phyloP scores from a whole-genome alignment of 345 rosid genomes.

The Salix purpurea region DNA sequence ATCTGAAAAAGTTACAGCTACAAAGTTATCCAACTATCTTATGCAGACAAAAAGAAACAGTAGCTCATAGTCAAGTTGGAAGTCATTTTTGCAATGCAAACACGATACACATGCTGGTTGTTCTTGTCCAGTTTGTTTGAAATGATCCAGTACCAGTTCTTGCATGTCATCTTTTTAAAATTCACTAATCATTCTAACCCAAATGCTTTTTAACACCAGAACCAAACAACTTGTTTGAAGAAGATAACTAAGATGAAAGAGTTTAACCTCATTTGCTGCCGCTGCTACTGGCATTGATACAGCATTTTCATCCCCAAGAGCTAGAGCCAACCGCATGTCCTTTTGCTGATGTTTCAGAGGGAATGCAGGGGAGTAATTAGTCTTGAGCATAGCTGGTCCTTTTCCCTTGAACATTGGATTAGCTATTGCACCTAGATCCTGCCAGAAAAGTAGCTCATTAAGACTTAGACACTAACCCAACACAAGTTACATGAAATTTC shows the following conservation, averaged over 20 bases:
- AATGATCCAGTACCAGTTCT: not conserved
- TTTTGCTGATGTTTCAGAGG: conserved; percentile 94
- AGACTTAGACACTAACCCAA: not conserved
- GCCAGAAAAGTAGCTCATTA: conserved; percentile 19
- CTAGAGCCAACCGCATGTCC: conserved; percentile 90
- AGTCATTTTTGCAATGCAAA: not conserved
- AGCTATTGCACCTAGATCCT: conserved; percentile 79
- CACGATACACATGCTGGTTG: not conserved
- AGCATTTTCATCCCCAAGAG: conserved; percentile 92
- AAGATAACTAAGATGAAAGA: not conserved
- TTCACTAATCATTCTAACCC: not conserved
- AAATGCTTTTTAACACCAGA: not conserved
- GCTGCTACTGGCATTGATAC: conserved; percentile 92
- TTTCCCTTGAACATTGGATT: conserved; percentile 85
- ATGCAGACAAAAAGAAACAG: no score
- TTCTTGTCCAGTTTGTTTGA: not conserved
- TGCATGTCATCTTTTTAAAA: not conserved
- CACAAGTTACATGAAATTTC: not conserved
- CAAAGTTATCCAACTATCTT: no score
- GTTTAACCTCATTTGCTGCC: conserved; percentile 75
- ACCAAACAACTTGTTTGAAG: not conserved
- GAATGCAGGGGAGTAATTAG: conserved; percentile 62
- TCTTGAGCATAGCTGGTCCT: conserved; percentile 77
- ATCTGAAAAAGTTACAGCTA: no score
- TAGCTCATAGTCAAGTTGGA: not conserved